These are phyloP conservation scores for Tetracladium setigerum DNA, from an alignment of 495 filamentous ascomycete genomes.

Conservation along the genomic window DNA sequence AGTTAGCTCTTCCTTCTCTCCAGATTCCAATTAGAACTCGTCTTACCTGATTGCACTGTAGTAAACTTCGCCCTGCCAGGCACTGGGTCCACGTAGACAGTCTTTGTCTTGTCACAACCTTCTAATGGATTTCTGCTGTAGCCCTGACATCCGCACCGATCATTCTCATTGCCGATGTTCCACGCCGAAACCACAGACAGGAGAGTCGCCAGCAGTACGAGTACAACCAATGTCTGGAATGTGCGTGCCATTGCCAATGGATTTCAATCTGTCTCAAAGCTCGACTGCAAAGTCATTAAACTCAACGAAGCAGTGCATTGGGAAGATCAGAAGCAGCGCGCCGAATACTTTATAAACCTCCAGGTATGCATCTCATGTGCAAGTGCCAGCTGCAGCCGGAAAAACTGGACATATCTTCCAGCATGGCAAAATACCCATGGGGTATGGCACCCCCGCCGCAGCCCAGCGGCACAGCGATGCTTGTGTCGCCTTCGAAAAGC, in stretches of 20 bases:
- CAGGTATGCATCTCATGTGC: too few species aligned
- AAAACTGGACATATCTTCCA: too few species aligned
- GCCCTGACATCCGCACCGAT: slow-evolving; percentile 13
- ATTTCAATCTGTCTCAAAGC: slow-evolving; percentile 2
- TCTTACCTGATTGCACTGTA: slow-evolving; percentile 20
- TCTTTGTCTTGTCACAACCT: slow-evolving; percentile 13
- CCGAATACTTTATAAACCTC: too few species aligned
- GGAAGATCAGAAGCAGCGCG: too few species aligned
- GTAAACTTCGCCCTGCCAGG: slow-evolving; percentile 8
- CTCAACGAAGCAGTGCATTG: too few species aligned
- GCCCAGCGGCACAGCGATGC: too few species aligned
- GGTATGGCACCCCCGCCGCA: too few species aligned
- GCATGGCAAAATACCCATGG: too few species aligned
- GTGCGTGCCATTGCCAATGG: slow-evolving; percentile 2
- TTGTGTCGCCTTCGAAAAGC: too few species aligned
- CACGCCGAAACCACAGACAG: slow-evolving; percentile 8
- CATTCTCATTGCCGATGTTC: slow-evolving; percentile 13
- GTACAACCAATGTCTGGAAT: background rate
- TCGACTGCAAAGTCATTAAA: background rate
- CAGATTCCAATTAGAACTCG: background rate
- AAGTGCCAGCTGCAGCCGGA: too few species aligned
- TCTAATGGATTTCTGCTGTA: slow-evolving; percentile 13
- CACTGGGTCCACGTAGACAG: slow-evolving; percentile 11
- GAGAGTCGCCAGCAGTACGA: slow-evolving; percentile 2
- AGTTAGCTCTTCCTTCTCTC: background rate